Conservation (phyloP, 2,329 filamentous ascomycete species). For the Diaporthe longicolla region DNA sequence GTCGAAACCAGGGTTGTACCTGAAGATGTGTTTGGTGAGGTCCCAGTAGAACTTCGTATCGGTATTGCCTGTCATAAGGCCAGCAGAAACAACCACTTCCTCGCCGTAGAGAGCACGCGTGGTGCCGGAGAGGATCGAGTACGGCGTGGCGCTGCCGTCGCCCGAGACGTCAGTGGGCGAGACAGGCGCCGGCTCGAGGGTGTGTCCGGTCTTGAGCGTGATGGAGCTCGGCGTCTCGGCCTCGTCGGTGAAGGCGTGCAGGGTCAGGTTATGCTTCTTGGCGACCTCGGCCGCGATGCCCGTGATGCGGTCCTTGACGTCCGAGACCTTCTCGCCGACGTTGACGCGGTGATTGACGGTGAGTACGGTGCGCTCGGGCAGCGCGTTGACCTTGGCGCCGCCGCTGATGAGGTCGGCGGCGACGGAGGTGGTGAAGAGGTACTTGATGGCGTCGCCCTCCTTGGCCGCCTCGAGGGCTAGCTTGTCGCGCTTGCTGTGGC, state of each 20-base stretch:
- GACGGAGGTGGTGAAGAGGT: conserved; percentile 73
- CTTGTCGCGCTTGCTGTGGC: conserved; percentile 51
- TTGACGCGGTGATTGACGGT: conserved; percentile 75
- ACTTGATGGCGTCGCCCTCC: conserved; percentile 56
- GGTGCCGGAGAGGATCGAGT: conserved; percentile 66
- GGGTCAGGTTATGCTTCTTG: conserved; percentile 67
- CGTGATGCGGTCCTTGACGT: conserved; percentile 66
- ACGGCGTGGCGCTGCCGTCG: conserved; percentile 56
- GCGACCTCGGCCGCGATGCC: conserved; percentile 64
- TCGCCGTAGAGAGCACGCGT: conserved; percentile 64
- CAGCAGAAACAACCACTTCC: conserved; percentile 67
- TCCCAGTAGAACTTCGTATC: conserved; percentile 65
- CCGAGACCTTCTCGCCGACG: conserved; percentile 65
- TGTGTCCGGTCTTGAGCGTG: conserved; percentile 56
- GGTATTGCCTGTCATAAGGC: conserved; percentile 63
- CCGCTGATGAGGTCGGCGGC: conserved; percentile 74
- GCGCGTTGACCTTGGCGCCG: conserved; percentile 77
- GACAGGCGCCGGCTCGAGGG: conserved; percentile 69
- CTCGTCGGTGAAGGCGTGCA: conserved; percentile 63
- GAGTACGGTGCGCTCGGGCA: conserved; percentile 72
- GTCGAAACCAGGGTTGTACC: conserved; percentile 61
- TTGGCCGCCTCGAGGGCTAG: conserved; percentile 66
- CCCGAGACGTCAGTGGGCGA: conserved; percentile 56
- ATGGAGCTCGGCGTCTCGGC: conserved; percentile 55
- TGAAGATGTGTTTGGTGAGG: conserved; percentile 62